Evolutionary conservation across 495 filamentous ascomycete species (phyloP).

Genomic region (Xylaria telfairii): DNA sequence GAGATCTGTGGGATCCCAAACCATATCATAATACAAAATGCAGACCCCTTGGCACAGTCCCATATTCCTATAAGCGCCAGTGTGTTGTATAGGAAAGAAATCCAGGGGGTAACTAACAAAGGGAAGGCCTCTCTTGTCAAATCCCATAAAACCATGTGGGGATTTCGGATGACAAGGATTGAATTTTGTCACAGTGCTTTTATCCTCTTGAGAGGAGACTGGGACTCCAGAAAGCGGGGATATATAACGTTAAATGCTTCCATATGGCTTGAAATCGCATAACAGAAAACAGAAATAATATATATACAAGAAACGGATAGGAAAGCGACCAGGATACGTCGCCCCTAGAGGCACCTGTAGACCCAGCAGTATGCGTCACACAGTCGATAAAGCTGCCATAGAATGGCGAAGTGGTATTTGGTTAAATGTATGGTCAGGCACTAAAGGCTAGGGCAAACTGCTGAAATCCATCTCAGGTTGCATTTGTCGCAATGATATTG

Average conservation of each 20-base stretch:
- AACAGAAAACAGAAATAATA: background rate
- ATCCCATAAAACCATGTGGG: background rate
- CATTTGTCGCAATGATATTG: slow-evolving; percentile 41
- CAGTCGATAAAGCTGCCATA: too few species aligned
- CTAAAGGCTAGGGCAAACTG: slow-evolving; percentile 20
- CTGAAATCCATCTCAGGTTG: slow-evolving; percentile 42
- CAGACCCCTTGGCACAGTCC: background rate
- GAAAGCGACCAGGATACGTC: background rate
- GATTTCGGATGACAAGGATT: background rate
- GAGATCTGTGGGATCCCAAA: background rate
- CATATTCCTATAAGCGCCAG: slow-evolving; percentile 19
- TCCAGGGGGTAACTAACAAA: background rate
- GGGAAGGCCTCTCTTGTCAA: background rate
- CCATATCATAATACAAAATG: slow-evolving; percentile 23
- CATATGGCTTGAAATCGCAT: background rate
- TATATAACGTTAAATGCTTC: background rate
- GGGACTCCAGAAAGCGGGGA: background rate
- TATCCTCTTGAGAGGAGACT: background rate
- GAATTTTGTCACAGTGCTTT: background rate
- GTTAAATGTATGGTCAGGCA: background rate
- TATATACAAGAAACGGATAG: slow-evolving; percentile 20
- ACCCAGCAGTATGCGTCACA: background rate
- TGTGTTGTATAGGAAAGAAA: background rate
- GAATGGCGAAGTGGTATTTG: background rate
- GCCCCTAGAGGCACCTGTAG: background rate